These are phyloP conservation scores for Trametopsis cervina DNA, from an alignment of 768 basidiomycete species.

Conservation along the genomic window DNA sequence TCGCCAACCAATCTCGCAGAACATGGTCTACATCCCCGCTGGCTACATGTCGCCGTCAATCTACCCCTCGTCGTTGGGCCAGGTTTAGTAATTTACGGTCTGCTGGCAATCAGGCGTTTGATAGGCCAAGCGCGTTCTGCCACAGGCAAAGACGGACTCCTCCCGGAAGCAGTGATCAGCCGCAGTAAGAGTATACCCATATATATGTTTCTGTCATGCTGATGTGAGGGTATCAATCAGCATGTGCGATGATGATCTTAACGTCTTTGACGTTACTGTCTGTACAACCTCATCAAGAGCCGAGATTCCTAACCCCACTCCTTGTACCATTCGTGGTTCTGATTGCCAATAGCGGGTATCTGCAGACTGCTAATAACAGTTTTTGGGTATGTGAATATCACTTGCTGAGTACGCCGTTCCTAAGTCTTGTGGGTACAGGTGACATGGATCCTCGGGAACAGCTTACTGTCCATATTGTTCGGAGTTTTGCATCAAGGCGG, in stretches of 20 bases:
- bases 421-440: conserved; percentile 16
- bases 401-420: neutral
- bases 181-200: conserved; percentile 1
- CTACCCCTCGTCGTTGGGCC: conserved; percentile 34
- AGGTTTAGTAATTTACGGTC: conserved; percentile 18
- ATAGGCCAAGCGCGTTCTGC: conserved; percentile 7
- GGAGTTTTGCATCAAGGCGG: conserved; percentile 35
- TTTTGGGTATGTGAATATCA: conserved; percentile 27
- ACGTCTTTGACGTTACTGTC: conserved; percentile 26
- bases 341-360: conserved; percentile 19
- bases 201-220: neutral
- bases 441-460: conserved; percentile 26
- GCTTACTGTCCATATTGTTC: conserved; percentile 25
- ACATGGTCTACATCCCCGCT: conserved; percentile 34
- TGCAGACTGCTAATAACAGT: conserved; percentile 18
- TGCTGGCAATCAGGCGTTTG: conserved; percentile 14
- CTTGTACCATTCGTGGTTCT: conserved; percentile 28
- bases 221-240: no score
- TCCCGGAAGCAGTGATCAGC: neutral
- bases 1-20: conserved; percentile 28
- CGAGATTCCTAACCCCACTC: conserved; percentile 31
- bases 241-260: conserved; percentile 24
- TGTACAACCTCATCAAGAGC: conserved; percentile 33
- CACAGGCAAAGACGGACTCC: conserved; percentile 6
- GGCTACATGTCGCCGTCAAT: conserved; percentile 34